Evolutionary conservation across 108 stramenopile species (phyloP).

Genomic region (Cyclotella kingstonii): DNA sequence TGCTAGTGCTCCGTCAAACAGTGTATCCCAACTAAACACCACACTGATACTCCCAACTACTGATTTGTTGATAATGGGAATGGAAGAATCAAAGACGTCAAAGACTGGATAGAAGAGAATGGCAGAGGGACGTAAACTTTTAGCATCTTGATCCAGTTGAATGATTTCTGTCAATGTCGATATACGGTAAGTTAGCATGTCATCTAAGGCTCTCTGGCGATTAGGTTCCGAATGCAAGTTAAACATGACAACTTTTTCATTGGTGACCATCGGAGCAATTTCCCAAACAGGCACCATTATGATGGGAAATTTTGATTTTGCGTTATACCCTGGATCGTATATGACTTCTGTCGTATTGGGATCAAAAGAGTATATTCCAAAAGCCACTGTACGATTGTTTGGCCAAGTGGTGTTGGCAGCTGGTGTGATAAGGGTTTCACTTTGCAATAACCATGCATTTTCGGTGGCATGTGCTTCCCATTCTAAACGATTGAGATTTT

Average conservation of each 20-base stretch:
- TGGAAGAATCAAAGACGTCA: constrained; percentile 18
- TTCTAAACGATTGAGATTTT: constrained; percentile 27
- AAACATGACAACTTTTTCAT: constrained; percentile 54
- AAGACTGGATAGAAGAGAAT: constrained; percentile 52
- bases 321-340: constrained; percentile 26
- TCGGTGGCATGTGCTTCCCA: constrained; percentile 40
- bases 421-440: constrained; percentile 12
- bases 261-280: constrained; percentile 40
- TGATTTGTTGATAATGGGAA: neutral
- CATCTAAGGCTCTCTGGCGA: constrained; percentile 35
- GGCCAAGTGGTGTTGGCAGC: constrained; percentile 21
- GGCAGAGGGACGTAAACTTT: constrained; percentile 13
- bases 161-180: constrained; percentile 27
- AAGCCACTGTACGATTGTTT: constrained; percentile 37
- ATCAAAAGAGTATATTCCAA: constrained; percentile 45
- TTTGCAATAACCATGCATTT: constrained; percentile 21
- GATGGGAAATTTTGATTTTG: constrained; percentile 15
- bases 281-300: constrained; percentile 68
- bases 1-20: constrained; percentile 36
- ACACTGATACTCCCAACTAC: constrained; percentile 48
- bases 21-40: constrained; percentile 47
- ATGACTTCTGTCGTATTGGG: constrained; percentile 16
- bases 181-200: constrained; percentile 25
- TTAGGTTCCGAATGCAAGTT: constrained; percentile 47
- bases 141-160: constrained; percentile 32